Evolutionary conservation across 129 eudicot species (phyloP), one percentile per base, ranked within the genome.

Genomic region (Gnaphalium uliginosum): DNA sequence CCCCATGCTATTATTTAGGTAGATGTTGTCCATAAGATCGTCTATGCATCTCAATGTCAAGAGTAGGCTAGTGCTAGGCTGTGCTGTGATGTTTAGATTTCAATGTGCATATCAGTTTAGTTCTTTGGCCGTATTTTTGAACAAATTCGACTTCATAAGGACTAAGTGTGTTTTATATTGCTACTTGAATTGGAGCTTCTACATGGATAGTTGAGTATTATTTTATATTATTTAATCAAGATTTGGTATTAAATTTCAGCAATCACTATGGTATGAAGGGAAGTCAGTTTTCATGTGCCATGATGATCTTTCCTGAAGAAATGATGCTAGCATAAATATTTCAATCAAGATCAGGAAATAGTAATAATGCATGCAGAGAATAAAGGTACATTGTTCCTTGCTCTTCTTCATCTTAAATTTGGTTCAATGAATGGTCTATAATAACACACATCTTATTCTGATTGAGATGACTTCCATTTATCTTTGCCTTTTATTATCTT

Each of bases 241-340:
- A 56, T 25, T 67, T 32, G 67, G 29, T 35, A 9, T 22, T 35
- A 67, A 33, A 54, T 67, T 35, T 1, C 58, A 24, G 74, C 6
- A 53, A 76, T 66, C 25, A 25, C 25, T 35, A 35, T 17, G 43
- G 60, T 56, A 54, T 68, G 68, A 54, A 35, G 74, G 57, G 43
- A 19, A 67, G 24, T 48, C 58, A 10, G 69, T 56, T 74, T 35
- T 54, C 74, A 35, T 54, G 57, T 76, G 74, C 68, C 66, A 67
- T 76, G 80, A 76, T 76, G 66, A 76, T 76, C 72, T 67, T 67
- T 68, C 78, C 68, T 67, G 80, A 76, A 54, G 74, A 76, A 67
- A 48, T 54, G 67, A 53, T 54, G 57, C 51, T 43, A 43, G 56
- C 59, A 32, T 57, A 33, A 22, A 32, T 57, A 56, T 66, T 65